Base-by-base conservation (phyloP, 2,329 filamentous ascomycete genomes). In the Trichoderma arundinaceum region DNA sequence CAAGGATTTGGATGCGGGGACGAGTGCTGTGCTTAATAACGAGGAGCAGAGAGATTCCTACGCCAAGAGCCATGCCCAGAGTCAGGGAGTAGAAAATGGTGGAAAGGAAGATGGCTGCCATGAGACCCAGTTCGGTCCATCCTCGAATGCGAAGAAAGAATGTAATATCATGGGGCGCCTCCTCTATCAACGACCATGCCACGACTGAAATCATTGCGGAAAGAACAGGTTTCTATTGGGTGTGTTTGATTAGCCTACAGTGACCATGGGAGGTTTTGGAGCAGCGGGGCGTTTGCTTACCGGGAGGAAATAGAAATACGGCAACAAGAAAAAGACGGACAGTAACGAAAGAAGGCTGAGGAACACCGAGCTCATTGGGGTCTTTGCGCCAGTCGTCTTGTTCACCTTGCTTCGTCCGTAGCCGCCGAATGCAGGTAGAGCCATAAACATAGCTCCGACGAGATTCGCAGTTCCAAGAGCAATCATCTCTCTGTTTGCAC, bases 321-420 rank as follows among this genome's bases (percentile, higher is more conserved):
- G 94, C 33, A 98, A 80, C 52, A 98, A 81, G 73, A 92, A 95
- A 46, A 92, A 74, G 53, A 96, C 90, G 73, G 90, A 92, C 54
- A 96, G 78, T 22, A 97, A 80, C 0, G 94, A 92, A 72, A 98
- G 91, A 48, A 94, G 69, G 68, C 91, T 93, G 64, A 99, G 79
- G 57, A 98, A 87, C 43, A 99, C 86, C 69, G 92, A 96, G 78
- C 91, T 95, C 91, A 98, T 96, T 0, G 94, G 94, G 1, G 92
- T 97, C 76, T 90, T 92, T 35, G 92, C 94, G 41, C 95, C 95
- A 1, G 95, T 98, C 57, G 91, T 91, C 69, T 90, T 90, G 79
- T 97, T 98, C 70, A 99, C 91, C 77, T 98, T 98, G 78, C 93
- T 97, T 75, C 95, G 85, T 9, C 94, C 95, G 74, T 99, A 99